A percentile compares a stretch with the other conserved stretches of the same genome.
Evolutionary conservation across 2,329 filamentous ascomycete genomes (phyloP).

Genomic region (Alternaria infectoria): DNA sequence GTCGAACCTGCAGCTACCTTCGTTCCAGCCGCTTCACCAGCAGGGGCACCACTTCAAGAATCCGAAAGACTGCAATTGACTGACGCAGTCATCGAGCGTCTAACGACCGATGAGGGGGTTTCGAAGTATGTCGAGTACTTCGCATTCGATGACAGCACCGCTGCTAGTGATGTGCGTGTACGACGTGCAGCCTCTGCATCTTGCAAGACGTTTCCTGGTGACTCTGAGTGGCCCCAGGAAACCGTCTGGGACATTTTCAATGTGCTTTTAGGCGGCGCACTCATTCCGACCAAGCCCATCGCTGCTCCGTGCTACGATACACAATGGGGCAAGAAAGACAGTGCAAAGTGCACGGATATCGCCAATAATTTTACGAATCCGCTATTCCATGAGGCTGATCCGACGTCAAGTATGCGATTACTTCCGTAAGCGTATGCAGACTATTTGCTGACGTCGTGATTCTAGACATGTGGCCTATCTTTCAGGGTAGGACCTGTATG

Average conservation of each 20-base stretch:
- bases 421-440: background rate
- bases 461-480: slow-evolving; percentile 31
- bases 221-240: slow-evolving; percentile 18
- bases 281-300: slow-evolving; percentile 23
- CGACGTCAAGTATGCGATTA: slow-evolving; percentile 5
- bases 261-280: slow-evolving; percentile 11
- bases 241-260: slow-evolving; percentile 22
- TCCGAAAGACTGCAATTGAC: slow-evolving; percentile 6
- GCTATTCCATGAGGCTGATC: slow-evolving; percentile 36
- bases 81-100: background rate
- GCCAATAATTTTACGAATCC: slow-evolving; percentile 15
- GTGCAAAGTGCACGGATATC: slow-evolving; percentile 13
- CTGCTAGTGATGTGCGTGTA: background rate
- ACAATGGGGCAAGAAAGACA: slow-evolving; percentile 14
- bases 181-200: background rate
- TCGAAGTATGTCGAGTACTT: slow-evolving; percentile 7
- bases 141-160: slow-evolving; percentile 1
- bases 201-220: slow-evolving; percentile 27
- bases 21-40: background rate
- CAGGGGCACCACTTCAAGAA: slow-evolving; percentile 7
- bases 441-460: background rate
- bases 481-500: slow-evolving; percentile 36
- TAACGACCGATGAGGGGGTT: background rate
- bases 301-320: slow-evolving; percentile 26
- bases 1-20: slow-evolving; percentile 7